Conservation (phyloP, 2,329 filamentous ascomycete species). For the Hymenoscyphus fraxineus region DNA sequence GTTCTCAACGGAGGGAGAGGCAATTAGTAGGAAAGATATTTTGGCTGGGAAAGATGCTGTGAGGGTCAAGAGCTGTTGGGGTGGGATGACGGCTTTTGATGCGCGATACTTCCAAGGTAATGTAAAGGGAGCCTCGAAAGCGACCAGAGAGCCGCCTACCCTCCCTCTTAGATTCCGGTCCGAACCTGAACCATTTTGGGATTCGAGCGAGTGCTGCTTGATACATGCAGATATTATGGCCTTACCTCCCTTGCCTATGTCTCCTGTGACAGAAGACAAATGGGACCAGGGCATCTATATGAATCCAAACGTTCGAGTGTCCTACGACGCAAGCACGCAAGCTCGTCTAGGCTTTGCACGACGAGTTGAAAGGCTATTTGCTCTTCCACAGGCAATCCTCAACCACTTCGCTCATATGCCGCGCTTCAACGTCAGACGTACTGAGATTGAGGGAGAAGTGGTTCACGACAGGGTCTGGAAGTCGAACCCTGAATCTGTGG, state of each 20-base stretch:
- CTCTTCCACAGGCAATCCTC: slow-evolving; percentile 54
- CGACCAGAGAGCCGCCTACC: not conserved
- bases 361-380: slow-evolving; percentile 63
- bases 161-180: slow-evolving; percentile 46
- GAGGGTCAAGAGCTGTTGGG: slow-evolving; percentile 71
- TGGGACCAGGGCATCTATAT: slow-evolving; percentile 59
- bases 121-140: not conserved
- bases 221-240: slow-evolving; percentile 47
- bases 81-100: slow-evolving; percentile 68
- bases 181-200: slow-evolving; percentile 56
- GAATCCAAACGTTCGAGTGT: slow-evolving; percentile 71
- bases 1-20: slow-evolving; percentile 53
- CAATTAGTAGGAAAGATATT: slow-evolving; percentile 58
- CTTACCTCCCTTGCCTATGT: slow-evolving; percentile 17
- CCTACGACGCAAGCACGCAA: slow-evolving; percentile 57
- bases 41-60: slow-evolving; percentile 60
- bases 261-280: slow-evolving; percentile 31
- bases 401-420: slow-evolving; percentile 56
- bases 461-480: slow-evolving; percentile 51
- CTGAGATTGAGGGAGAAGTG: slow-evolving; percentile 53
- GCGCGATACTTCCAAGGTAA: slow-evolving; percentile 52
- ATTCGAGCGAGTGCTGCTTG: slow-evolving; percentile 63
- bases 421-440: slow-evolving; percentile 55
- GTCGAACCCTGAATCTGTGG: slow-evolving; percentile 23
- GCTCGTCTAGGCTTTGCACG: slow-evolving; percentile 56